Evolutionary conservation across 352 stramenopile species (phyloP).

Genomic region (Phytophthora idaei): DNA sequence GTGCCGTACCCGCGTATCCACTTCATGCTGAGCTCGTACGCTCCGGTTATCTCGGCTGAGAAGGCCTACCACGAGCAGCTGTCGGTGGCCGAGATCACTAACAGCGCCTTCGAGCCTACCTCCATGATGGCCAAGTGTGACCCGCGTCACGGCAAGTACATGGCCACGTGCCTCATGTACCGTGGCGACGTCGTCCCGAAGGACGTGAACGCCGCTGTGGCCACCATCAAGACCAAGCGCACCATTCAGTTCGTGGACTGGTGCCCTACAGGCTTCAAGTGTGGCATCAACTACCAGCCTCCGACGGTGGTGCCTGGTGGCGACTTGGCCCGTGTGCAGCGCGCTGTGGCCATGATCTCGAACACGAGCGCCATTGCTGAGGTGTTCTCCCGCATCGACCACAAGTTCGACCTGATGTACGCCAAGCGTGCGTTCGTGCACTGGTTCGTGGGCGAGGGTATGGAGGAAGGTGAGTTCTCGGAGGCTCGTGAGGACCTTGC

Average conservation of each 20-base stretch:
- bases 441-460: slow-evolving; percentile 99
- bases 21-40: slow-evolving; percentile 98
- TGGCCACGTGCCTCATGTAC: slow-evolving; percentile 68
- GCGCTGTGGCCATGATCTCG: slow-evolving; percentile 98
- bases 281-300: slow-evolving; percentile 64
- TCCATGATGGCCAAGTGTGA: slow-evolving; percentile 99
- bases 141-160: slow-evolving; percentile 99
- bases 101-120: slow-evolving; percentile 94
- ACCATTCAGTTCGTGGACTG: slow-evolving; percentile 99
- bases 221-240: slow-evolving; percentile 99
- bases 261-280: slow-evolving; percentile 99
- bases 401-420: slow-evolving; percentile 42
- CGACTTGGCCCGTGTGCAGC: slow-evolving; percentile 97
- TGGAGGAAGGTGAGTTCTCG: slow-evolving; percentile 99
- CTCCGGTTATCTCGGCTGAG: slow-evolving; percentile 95
- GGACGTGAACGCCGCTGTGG: slow-evolving; percentile 97
- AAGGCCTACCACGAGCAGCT: slow-evolving; percentile 67
- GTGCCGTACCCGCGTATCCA: slow-evolving; percentile 97
- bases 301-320: slow-evolving; percentile 96
- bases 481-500: slow-evolving; percentile 97
- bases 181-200: slow-evolving; percentile 49
- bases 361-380: slow-evolving; percentile 98
- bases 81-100: slow-evolving; percentile 96
- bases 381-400: slow-evolving; percentile 39
- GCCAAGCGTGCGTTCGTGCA: slow-evolving; percentile 95